Evolutionary conservation across 1,139 yeast species (phyloP).

Genomic region (Suhomyces taliae): DNA sequence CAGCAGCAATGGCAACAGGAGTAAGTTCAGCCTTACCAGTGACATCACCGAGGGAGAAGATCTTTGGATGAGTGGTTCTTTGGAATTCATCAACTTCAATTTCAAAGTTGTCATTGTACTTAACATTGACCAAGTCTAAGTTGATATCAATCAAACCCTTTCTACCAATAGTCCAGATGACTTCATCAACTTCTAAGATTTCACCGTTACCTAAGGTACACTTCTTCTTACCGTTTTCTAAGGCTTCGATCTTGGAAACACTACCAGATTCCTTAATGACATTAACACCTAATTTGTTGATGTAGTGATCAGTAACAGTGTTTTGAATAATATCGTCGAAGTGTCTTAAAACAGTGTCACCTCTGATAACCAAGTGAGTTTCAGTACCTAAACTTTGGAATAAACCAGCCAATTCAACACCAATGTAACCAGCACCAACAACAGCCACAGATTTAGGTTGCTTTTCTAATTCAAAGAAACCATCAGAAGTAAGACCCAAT

Average conservation of each 20-base stretch:
- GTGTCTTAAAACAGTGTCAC: constrained; percentile 82
- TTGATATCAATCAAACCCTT: constrained; percentile 72
- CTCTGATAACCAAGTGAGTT: constrained; percentile 84
- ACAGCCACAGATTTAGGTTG: constrained; percentile 93
- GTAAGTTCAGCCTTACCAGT: constrained; percentile 90
- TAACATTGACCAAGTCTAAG: constrained; percentile 71
- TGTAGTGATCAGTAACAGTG: constrained; percentile 77
- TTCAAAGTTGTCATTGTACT: constrained; percentile 56
- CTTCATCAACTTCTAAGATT: constrained; percentile 67
- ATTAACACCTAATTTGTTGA: constrained; percentile 70
- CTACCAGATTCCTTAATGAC: constrained; percentile 65
- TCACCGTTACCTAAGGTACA: constrained; percentile 57
- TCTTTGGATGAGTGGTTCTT: constrained; percentile 67
- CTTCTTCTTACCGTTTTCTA: constrained; percentile 59
- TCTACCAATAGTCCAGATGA: constrained; percentile 96
- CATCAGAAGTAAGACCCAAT: constrained; percentile 85
- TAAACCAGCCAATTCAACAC: constrained; percentile 92
- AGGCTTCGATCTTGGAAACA: constrained; percentile 61
- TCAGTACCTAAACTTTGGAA: constrained; percentile 88
- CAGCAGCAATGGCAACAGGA: constrained; percentile 98
- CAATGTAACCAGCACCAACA: constrained; percentile 98
- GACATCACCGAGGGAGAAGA: constrained; percentile 91
- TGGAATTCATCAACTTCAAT: constrained; percentile 85
- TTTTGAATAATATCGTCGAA: constrained; percentile 82
- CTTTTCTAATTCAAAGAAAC: constrained; percentile 73